Base-by-base conservation (phyloP, 1,284 basidiomycete genomes). In the Leccinum angustisporum region DNA sequence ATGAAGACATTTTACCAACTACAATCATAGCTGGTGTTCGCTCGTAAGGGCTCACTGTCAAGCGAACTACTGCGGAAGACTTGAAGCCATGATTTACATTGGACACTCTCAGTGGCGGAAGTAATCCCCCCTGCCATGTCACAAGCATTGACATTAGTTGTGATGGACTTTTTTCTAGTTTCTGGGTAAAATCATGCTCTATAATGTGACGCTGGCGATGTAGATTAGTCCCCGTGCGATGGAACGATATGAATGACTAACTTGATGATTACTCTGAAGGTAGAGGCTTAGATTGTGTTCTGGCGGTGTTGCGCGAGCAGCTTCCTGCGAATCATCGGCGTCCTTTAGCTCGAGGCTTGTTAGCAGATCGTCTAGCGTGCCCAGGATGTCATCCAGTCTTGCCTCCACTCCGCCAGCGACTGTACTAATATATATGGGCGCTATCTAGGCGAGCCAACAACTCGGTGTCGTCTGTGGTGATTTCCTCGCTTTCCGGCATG, bases 41-140 rank as follows among this genome's bases (percentile, higher is more conserved):
- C 89, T 48, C 81, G 87, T 13, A 92, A 90, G 73, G 91, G 84
- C 38, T 80, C 64, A 92, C 91, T 16, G 90, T 93, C 43, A 86
- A 90, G 63, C 84, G 91, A 51, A 83, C 85, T 62, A 74, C 74
- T 46, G 61, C 63, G 27, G 69, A 68, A 40, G 69, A 67, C 55
- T 59, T 60, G 51, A 65, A 67, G 57, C 33, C 59, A 59, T 71
- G 65, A 75, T 67, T 61, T 66, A 63, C 59, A 58, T 57, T 61
- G 62, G 63, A 75, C 71, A 70, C 74, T 68, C 71, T 60, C 54
- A 27, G 27, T 27, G 65, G 61, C 54, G 64, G 63, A 65, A 63
- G 59, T 65, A 54, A 68, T 61, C 58, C 60, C 57, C 51, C 48
- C 11, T 64, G 43, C 25, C 63, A 38, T 66, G 58, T 64, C 62